phyloP scores from a whole-genome alignment of 2,329 filamentous ascomycete genomes.

The Chaetomium sp. region DNA sequence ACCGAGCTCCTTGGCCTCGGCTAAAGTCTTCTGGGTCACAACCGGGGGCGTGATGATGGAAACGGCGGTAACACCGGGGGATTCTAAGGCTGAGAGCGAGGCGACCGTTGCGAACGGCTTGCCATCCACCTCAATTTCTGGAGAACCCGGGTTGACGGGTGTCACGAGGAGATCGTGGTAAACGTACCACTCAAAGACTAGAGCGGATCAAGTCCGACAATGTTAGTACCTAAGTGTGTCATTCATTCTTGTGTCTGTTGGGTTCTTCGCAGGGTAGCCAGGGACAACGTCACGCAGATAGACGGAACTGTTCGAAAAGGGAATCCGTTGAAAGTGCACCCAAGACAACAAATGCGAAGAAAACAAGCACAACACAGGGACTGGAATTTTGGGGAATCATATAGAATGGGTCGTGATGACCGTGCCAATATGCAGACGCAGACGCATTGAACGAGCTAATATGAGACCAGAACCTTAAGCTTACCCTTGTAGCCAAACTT shows the following conservation, averaged over 20 bases:
- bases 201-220: neutral
- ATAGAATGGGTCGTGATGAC: too few species aligned
- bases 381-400: too few species aligned
- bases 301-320: too few species aligned
- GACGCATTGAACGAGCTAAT: neutral
- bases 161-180: constrained; percentile 67
- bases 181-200: constrained; percentile 89
- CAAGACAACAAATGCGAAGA: too few species aligned
- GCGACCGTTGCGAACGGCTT: constrained; percentile 57
- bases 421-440: neutral
- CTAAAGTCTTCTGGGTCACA: constrained; percentile 66
- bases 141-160: constrained; percentile 71
- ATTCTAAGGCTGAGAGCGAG: constrained; percentile 57
- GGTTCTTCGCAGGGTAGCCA: too few species aligned
- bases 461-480: constrained; percentile 15
- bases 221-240: too few species aligned
- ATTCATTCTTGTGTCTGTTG: too few species aligned
- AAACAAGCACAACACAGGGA: too few species aligned
- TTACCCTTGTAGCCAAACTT: constrained; percentile 88
- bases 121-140: constrained; percentile 55
- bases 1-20: constrained; percentile 69
- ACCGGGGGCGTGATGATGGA: constrained; percentile 82
- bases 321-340: too few species aligned
- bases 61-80: constrained; percentile 65
- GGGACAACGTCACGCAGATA: too few species aligned